Evolutionary conservation across 768 basidiomycete species (phyloP).

Genomic region (Mycena indigotica): DNA sequence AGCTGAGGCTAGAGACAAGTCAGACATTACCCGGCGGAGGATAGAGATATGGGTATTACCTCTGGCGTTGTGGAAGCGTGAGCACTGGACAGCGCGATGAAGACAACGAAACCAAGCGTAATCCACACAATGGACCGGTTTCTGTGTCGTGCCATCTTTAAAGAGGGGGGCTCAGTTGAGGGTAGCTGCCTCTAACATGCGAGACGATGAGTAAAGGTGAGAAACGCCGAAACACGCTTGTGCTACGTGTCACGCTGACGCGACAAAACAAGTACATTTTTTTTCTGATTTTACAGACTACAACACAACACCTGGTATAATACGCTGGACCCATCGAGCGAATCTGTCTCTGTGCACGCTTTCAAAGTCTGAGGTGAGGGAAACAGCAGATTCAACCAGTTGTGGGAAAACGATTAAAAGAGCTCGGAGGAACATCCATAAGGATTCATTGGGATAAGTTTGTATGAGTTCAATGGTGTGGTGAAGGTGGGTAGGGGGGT

Average conservation of each 20-base stretch:
- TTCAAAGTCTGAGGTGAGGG: neutral
- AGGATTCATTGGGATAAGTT: constrained; percentile 61
- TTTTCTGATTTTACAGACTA: neutral
- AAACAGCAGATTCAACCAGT: constrained; percentile 8
- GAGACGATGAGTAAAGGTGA: constrained; percentile 3
- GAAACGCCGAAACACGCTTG: neutral
- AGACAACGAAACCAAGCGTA: constrained; percentile 59
- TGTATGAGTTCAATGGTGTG: constrained; percentile 54
- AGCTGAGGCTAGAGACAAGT: constrained; percentile 6
- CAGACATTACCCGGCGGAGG: neutral
- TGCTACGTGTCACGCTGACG: neutral
- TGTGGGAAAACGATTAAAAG: neutral
- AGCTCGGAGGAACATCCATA: constrained; percentile 63
- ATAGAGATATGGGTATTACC: neutral
- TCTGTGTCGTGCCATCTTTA: constrained; percentile 14
- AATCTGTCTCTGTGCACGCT: constrained; percentile 4
- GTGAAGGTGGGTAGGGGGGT: constrained; percentile 7
- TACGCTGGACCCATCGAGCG: constrained; percentile 1
- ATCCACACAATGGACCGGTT: constrained; percentile 53
- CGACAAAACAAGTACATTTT: neutral
- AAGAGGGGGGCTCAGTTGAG: neutral
- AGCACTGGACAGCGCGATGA: constrained; percentile 46
- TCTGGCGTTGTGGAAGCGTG: constrained; percentile 29
- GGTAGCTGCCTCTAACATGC: constrained; percentile 9
- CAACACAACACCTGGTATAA: neutral